Evolutionary conservation across 129 eudicot genomes (phyloP).

Genomic region (Saposhnikovia divaricata): DNA sequence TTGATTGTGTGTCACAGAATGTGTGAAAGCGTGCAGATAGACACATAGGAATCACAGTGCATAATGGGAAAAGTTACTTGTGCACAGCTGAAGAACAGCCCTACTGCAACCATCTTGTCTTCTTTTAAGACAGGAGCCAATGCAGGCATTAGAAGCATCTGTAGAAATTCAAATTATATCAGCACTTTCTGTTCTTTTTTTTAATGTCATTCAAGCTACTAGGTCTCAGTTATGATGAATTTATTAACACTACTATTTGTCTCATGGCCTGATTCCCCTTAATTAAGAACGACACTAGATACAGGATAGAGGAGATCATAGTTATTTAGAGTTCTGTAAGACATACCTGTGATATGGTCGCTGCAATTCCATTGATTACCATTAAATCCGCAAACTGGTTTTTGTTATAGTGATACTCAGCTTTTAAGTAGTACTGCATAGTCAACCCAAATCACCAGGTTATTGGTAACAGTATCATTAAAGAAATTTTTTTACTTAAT

Average conservation of each 20-base stretch:
- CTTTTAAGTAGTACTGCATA: constrained; percentile 67
- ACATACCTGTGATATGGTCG: constrained; percentile 72
- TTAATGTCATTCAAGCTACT: not conserved
- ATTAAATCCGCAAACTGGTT: constrained; percentile 74
- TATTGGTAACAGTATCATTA: not conserved
- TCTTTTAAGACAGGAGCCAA: constrained; percentile 57
- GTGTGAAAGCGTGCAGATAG: not conserved
- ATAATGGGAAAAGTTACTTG: constrained; percentile 35
- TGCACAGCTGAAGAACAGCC: constrained; percentile 51
- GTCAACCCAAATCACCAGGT: not conserved
- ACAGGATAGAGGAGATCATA: not conserved
- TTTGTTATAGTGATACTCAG: constrained; percentile 74
- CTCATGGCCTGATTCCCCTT: not conserved
- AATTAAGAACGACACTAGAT: not conserved
- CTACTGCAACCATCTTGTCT: constrained; percentile 65
- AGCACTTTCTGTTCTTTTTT: too few species aligned
- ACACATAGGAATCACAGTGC: not conserved
- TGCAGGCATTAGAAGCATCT: constrained; percentile 77
- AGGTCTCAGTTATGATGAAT: not conserved
- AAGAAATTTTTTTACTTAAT: not conserved
- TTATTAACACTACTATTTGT: not conserved
- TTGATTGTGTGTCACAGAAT: not conserved
- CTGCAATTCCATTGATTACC: constrained; percentile 76
- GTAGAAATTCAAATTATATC: constrained; percentile 15
- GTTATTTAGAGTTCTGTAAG: not conserved